Base-by-base conservation (phyloP, 345 rosid genomes). In the Erucastrum elatum region DNA sequence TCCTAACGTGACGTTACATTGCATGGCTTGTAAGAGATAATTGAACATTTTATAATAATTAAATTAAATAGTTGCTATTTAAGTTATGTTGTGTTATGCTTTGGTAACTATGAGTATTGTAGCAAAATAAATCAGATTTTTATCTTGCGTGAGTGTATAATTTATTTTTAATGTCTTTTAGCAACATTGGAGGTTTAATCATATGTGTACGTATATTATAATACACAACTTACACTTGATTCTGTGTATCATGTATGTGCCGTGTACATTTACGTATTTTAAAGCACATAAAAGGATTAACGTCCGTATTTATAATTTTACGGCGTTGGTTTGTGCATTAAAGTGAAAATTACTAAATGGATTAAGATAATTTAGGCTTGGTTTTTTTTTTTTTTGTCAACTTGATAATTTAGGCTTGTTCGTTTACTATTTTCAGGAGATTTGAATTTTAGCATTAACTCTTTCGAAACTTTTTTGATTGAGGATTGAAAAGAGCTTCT, bases 271-370 rank as follows among this genome's bases (percentile, higher is more conserved):
- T 49, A 49, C 55, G 69, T 53, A 73, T 79, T 46, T 67, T 8
- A 59, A 60, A 60, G 64, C 69, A 73, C 74, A 62, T 49, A 79
- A 67, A 72, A 49, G 82, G 58, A 60, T 35, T 79, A 67, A 79
- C 78, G 69, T 79, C 49, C 66, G 65, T 79, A 67, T 46, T 13
- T 73, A 34, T 25, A 74, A 34, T 27, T 49, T 68, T 51, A 15
- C 37, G 74, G 78, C 64, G 75, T 73, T 79, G 49, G 64, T 64
- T 79, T 66, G 82, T 73, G 78, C 78, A 79, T 46, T 49, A 49
- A 0, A 17, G 56, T n/a, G 56, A 49, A n/a, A 49, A 49, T 49
- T 49, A 49, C 56, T n/a, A 26, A 5, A 51, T 51, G 15, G 74
- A 70, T 70, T 64, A 64, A 21, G 71, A 64, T 71, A 53, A 26